phyloP scores from a whole-genome alignment of 768 basidiomycete genomes.

The Collybia sp. region DNA sequence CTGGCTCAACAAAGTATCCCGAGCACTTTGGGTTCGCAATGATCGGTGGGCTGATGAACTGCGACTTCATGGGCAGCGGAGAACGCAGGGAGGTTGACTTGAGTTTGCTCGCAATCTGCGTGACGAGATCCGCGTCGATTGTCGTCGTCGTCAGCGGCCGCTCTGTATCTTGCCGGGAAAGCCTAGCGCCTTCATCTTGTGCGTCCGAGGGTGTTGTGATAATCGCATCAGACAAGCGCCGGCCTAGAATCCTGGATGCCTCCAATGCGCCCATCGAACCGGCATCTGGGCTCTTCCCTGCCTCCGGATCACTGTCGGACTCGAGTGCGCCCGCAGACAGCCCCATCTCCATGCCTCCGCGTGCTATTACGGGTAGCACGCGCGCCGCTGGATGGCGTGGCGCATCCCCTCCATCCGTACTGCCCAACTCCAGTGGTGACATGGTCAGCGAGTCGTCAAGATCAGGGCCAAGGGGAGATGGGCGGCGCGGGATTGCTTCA shows the following conservation, averaged over 20 bases:
- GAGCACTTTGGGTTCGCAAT: slow-evolving; percentile 82
- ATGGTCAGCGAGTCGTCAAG: slow-evolving; percentile 29
- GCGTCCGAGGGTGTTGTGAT: slow-evolving; percentile 11
- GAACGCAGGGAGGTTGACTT: slow-evolving; percentile 36
- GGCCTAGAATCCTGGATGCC: slow-evolving; percentile 32
- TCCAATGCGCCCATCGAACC: slow-evolving; percentile 14
- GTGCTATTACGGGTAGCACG: slow-evolving; percentile 9
- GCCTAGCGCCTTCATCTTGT: slow-evolving; percentile 8
- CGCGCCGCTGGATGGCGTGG: no score
- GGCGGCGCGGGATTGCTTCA: slow-evolving; percentile 23
- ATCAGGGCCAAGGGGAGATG: slow-evolving; percentile 23
- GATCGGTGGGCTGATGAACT: slow-evolving; percentile 55
- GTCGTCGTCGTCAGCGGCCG: not conserved
- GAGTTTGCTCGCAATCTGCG: slow-evolving; percentile 36
- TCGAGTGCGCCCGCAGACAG: slow-evolving; percentile 54
- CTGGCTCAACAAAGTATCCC: slow-evolving; percentile 95
- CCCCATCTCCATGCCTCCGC: slow-evolving; percentile 14
- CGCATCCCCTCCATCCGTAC: slow-evolving; percentile 15
- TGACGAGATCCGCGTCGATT: slow-evolving; percentile 28
- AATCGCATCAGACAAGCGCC: slow-evolving; percentile 38
- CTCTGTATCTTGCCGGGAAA: slow-evolving; percentile 5
- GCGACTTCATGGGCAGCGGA: slow-evolving; percentile 17
- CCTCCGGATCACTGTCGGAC: slow-evolving; percentile 19
- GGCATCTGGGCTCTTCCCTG: not conserved
- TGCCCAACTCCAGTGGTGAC: slow-evolving; percentile 33